Evolutionary conservation across 306 rosid species (phyloP).

Genomic region (Casuarina glauca): DNA sequence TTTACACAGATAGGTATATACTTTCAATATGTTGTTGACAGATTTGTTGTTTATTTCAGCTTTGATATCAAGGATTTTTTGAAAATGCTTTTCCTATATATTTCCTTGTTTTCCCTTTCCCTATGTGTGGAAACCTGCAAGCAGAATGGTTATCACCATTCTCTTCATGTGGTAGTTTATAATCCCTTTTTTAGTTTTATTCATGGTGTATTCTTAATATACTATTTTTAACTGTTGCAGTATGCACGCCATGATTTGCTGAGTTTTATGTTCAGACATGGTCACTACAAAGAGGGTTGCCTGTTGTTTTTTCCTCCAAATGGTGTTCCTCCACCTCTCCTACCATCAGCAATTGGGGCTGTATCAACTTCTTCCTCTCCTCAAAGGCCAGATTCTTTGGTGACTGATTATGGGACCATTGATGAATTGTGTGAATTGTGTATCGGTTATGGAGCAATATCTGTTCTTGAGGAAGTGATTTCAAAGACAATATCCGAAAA

Average conservation of each 20-base stretch:
- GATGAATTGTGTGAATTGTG: slow-evolving; percentile 88
- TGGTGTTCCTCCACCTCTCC: slow-evolving; percentile 70
- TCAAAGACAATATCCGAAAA: slow-evolving; percentile 65
- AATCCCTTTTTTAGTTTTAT: slow-evolving; percentile 21
- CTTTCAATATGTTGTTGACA: too few relatives aligned
- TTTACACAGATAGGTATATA: not conserved
- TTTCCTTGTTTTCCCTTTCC: not conserved
- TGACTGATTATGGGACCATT: slow-evolving; percentile 86
- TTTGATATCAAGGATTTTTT: not conserved
- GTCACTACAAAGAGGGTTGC: slow-evolving; percentile 87
- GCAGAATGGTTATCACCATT: not conserved
- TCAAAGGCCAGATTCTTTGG: slow-evolving; percentile 81
- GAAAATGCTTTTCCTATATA: not conserved
- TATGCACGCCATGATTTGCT: slow-evolving; percentile 90
- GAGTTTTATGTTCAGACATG: slow-evolving; percentile 89
- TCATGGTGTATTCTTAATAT: slow-evolving; percentile 23
- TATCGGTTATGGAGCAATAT: slow-evolving; percentile 83
- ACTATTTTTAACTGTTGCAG: slow-evolving; percentile 52
- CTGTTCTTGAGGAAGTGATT: slow-evolving; percentile 84
- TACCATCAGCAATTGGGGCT: slow-evolving; percentile 56
- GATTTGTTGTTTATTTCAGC: not conserved
- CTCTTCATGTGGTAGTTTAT: slow-evolving; percentile 7
- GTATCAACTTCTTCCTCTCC: slow-evolving; percentile 76
- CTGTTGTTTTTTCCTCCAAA: slow-evolving; percentile 76
- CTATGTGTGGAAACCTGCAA: not conserved